Evolutionary conservation across 2,329 filamentous ascomycete species (phyloP).

Genomic region (Periconia sp.): DNA sequence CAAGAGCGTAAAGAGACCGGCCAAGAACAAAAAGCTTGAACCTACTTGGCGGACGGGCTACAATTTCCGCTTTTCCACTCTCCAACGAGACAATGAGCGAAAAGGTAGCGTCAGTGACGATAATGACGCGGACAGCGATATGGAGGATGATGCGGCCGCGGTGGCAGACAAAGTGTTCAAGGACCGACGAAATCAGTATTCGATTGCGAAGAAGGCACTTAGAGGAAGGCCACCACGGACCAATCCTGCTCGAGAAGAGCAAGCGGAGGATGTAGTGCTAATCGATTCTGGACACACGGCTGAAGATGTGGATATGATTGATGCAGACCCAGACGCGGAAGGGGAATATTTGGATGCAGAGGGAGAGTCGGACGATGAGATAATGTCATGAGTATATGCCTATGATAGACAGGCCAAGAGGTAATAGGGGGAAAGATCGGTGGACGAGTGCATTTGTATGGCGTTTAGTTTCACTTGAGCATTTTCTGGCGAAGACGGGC

Average conservation of each 20-base stretch:
- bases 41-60: conserved; percentile 29
- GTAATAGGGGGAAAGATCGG: too few relatives aligned
- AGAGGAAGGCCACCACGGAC: not conserved
- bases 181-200: conserved; percentile 28
- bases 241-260: not conserved
- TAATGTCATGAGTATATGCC: not conserved
- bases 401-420: too few relatives aligned
- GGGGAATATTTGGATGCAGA: conserved; percentile 1
- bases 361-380: conserved; percentile 2
- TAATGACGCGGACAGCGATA: not conserved
- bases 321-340: not conserved
- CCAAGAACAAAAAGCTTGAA: conserved; percentile 22
- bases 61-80: conserved; percentile 11
- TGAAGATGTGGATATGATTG: not conserved
- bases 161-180: conserved; percentile 18
- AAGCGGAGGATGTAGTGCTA: conserved; percentile 3
- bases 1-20: conserved; percentile 35
- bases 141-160: not conserved
- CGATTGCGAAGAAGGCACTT: conserved; percentile 19
- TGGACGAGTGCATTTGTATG: too few relatives aligned
- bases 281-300: not conserved
- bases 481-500: not conserved
- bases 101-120: conserved; percentile 1
- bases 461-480: too few relatives aligned
- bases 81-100: conserved; percentile 1